Base-by-base conservation (phyloP, 176 grass and related monocot species). In the Thinopyrum elongatum region DNA sequence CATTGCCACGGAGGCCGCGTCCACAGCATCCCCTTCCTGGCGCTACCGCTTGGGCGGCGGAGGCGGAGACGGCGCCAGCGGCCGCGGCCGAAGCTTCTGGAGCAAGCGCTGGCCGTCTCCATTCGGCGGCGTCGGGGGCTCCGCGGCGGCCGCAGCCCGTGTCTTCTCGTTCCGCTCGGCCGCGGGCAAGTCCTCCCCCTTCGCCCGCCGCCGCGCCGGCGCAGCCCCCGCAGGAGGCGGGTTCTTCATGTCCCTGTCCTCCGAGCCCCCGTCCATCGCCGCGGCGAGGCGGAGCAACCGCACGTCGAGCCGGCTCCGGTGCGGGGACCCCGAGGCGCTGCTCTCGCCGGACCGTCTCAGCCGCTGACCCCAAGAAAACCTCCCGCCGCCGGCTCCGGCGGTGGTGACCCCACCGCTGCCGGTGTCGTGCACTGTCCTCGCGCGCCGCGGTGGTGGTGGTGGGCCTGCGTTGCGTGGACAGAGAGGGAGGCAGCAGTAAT, bases 61-160 rank as follows among this genome's bases (percentile, higher is more conserved):
- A 34, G 93, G 30, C 38, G 87, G 4, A 3, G 87, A 14, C 11
- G 77, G 16, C 53, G 42, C 17, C 14, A 46, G 74, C 4, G 69
- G 25, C 10, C 57, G 80, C 14, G 47, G 87, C 27, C 75, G 83
- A 12, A 87, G 90, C 65, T 95, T 98, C 86, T 98, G 97, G 97
- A 98, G 97, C 90, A 98, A 98, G 88, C 97, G 94, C 5, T 98
- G 86, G 90, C 88, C 92, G 16, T 98, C 97, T 28, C 97, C 97
- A 1, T 98, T 95, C 88, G 80, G 82, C 15, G 88, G 87, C 8
- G 78, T 60, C 6, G 74, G 82, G 0, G 81, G 80, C 3, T 88
- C 90, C 27, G 82, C 91, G 1, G 88, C 93, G 1, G 86, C 91
- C 3, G 88, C 93, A 0, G 74, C 89, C 0, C 86, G 91, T 23